Percentiles rank a stretch among this genome's conserved stretches.
These are phyloP conservation scores for Nyctanthes arbortristis DNA, from an alignment of 257 asterid species.

Conservation along the genomic window DNA sequence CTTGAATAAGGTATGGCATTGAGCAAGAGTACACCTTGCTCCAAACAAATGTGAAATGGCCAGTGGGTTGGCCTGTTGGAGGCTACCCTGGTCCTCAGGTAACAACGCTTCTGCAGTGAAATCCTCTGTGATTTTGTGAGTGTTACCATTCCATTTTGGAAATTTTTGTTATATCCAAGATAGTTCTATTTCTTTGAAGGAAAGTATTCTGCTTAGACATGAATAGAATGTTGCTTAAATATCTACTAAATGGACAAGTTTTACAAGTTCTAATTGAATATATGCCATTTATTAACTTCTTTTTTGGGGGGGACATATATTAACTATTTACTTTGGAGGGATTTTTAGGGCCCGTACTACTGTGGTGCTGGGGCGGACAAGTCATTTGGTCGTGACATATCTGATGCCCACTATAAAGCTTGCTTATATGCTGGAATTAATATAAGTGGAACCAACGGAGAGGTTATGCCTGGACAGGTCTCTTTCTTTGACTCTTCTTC, in stretches of 20 bases:
- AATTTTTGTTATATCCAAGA: neutral
- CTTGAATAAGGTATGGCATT: constrained; percentile 73
- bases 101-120: constrained; percentile 3
- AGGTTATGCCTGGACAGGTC: constrained; percentile 99
- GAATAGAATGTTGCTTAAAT: neutral
- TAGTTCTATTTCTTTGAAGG: neutral
- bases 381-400: constrained; percentile 95
- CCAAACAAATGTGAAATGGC: constrained; percentile 83
- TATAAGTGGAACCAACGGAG: constrained; percentile 96
- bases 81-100: constrained; percentile 99
- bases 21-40: constrained; percentile 96
- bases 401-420: constrained; percentile 98
- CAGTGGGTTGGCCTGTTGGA: constrained; percentile 97
- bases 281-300: constrained; percentile 1
- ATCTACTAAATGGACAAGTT: neutral
- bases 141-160: neutral
- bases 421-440: constrained; percentile 97
- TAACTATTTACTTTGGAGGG: constrained; percentile 17
- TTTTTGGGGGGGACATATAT: no score
- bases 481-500: constrained; percentile 17
- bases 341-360: constrained; percentile 86
- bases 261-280: neutral
- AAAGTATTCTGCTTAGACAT: neutral
- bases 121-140: no score
- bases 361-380: constrained; percentile 95